Conservation (phyloP, 192 early-diverging fungal species). For the Backusella mclennaniae region DNA sequence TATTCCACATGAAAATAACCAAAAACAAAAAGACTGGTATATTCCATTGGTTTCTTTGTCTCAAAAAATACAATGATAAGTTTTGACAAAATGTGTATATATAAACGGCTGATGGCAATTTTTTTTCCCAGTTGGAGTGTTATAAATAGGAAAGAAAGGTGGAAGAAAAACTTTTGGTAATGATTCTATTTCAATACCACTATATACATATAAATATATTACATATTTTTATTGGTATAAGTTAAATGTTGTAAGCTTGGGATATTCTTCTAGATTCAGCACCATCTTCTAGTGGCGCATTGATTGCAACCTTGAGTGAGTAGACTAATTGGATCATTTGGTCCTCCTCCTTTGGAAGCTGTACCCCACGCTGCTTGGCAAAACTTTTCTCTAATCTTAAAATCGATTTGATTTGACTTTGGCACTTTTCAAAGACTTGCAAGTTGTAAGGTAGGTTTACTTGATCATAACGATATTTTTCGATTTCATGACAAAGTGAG, state of each 20-base stretch:
- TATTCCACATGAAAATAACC: too few relatives aligned
- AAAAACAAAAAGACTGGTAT: too few relatives aligned
- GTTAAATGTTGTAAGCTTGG: constrained; percentile 13
- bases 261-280: constrained; percentile 9
- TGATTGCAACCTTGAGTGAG: constrained; percentile 28
- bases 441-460: constrained; percentile 24
- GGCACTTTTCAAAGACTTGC: constrained; percentile 41
- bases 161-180: too few relatives aligned
- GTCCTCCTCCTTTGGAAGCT: constrained; percentile 32
- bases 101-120: too few relatives aligned
- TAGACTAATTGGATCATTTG: constrained; percentile 42
- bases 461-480: constrained; percentile 28
- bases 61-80: too few relatives aligned
- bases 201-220: not conserved
- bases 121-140: too few relatives aligned
- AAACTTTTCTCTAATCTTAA: constrained; percentile 34
- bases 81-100: too few relatives aligned
- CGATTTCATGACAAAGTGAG: constrained; percentile 37
- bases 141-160: too few relatives aligned
- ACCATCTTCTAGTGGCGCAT: constrained; percentile 6
- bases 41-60: too few relatives aligned
- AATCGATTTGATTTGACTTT: constrained; percentile 37
- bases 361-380: constrained; percentile 31
- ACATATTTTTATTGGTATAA: not conserved
- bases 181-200: too few relatives aligned